Percentiles rank a stretch among this genome's conserved stretches.
Conservation (phyloP, 768 basidiomycete genomes). For the Boletus vinaceobasis region DNA sequence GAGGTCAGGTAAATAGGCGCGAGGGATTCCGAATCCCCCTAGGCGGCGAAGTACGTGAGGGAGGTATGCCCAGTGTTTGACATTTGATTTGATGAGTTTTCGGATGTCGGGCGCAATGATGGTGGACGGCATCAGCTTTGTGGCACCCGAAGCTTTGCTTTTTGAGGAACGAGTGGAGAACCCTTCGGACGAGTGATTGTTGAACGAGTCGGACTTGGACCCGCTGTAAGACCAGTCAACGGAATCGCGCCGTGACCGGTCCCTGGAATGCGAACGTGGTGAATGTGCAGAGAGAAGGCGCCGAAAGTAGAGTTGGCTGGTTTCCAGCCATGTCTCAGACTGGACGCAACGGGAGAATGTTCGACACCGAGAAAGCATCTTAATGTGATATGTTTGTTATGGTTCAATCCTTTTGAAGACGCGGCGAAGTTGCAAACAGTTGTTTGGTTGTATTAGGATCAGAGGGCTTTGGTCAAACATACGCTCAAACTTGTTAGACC, state of each 20-base stretch:
- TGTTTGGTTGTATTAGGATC: slow-evolving; percentile 32
- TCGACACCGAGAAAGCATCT: slow-evolving; percentile 26
- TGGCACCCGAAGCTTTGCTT: not conserved
- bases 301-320: slow-evolving; percentile 18
- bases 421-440: not conserved
- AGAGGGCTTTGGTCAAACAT: slow-evolving; percentile 14
- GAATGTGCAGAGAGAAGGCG: slow-evolving; percentile 11
- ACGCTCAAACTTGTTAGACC: not conserved
- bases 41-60: slow-evolving; percentile 39
- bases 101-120: slow-evolving; percentile 9
- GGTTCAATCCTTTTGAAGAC: no score
- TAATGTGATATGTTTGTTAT: not conserved
- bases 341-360: slow-evolving; percentile 8
- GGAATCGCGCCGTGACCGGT: not conserved
- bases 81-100: slow-evolving; percentile 35
- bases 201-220: not conserved
- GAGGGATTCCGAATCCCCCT: slow-evolving; percentile 46
- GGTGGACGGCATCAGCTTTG: not conserved
- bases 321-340: slow-evolving; percentile 18
- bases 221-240: slow-evolving; percentile 2
- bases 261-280: not conserved
- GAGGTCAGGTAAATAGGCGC: slow-evolving; percentile 36
- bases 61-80: slow-evolving; percentile 37
- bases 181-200: not conserved
- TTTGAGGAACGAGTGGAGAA: not conserved